A percentile compares a stretch with the other conserved stretches of the same genome.
Conservation (phyloP, 2,329 filamentous ascomycete genomes). For the Colletotrichum musicola region DNA sequence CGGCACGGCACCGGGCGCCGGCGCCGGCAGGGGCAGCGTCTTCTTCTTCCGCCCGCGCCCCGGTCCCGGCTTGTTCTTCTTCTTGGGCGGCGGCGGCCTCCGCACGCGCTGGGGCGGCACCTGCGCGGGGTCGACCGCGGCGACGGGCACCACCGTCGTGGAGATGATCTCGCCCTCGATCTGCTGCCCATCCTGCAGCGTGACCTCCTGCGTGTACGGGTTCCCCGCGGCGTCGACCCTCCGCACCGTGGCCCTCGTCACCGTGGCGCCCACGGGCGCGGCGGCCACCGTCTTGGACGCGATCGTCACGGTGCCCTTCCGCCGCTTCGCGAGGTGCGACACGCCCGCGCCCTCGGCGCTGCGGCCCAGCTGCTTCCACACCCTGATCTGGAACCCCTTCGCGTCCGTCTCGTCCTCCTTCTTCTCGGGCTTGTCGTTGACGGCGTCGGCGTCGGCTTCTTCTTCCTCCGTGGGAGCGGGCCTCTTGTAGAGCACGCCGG, state of each 20-base stretch:
- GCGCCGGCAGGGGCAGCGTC: conserved; percentile 62
- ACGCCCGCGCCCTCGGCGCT: conserved; percentile 66
- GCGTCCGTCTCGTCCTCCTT: conserved; percentile 71
- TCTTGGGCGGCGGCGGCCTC: conserved; percentile 81
- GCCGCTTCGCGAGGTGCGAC: conserved; percentile 71
- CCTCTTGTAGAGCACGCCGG: conserved; percentile 81
- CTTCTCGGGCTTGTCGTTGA: conserved; percentile 67
- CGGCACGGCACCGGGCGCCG: conserved; percentile 50
- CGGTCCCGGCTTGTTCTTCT: conserved; percentile 81
- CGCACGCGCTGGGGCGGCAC: conserved; percentile 62
- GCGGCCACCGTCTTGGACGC: conserved; percentile 64
- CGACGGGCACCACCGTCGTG: conserved; percentile 66
- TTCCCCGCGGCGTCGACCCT: conserved; percentile 84
- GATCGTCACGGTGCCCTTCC: conserved; percentile 71
- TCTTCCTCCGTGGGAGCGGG: conserved; percentile 73
- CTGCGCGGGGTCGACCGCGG: conserved; percentile 64
- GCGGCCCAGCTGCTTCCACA: conserved; percentile 73
- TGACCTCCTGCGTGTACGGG: conserved; percentile 85
- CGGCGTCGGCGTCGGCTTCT: conserved; percentile 63
- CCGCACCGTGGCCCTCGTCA: conserved; percentile 85
- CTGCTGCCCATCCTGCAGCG: conserved; percentile 81
- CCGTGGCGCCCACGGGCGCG: conserved; percentile 62
- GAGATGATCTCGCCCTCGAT: conserved; percentile 86
- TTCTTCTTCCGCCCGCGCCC: conserved; percentile 86
- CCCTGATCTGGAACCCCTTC: conserved; percentile 67